Conservation (phyloP, 345 rosid genomes). For the Stellera chamaejasme region DNA sequence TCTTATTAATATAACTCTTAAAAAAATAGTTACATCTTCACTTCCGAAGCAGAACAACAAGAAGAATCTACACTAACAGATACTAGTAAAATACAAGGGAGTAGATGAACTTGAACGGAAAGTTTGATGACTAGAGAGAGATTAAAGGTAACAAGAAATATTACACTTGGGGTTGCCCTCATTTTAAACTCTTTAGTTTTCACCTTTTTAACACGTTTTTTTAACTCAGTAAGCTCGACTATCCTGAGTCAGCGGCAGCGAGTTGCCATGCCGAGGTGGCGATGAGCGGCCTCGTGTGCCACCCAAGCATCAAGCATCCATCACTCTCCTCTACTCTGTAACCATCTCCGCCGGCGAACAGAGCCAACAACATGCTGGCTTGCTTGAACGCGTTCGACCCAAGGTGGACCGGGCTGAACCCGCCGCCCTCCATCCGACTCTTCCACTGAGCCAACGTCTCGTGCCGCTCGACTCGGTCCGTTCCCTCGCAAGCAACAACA, state of each 20-base stretch:
- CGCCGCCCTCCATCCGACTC: conserved; percentile 43
- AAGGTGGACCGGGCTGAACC: conserved; percentile 62
- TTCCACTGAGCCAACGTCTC: conserved; percentile 66
- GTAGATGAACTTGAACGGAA: not conserved
- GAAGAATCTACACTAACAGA: not conserved
- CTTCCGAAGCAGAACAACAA: not conserved
- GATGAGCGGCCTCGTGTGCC: conserved; percentile 89
- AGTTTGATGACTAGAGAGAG: not conserved
- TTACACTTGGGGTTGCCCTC: conserved; percentile 11
- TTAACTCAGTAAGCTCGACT: not conserved
- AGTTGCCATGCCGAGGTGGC: conserved; percentile 88
- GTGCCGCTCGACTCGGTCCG: conserved; percentile 70
- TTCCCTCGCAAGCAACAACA: conserved; percentile 83
- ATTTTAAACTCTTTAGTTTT: not conserved
- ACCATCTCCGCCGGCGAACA: conserved; percentile 76
- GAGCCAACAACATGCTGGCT: conserved; percentile 77
- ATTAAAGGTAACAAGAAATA: not conserved
- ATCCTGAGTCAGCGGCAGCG: conserved; percentile 11
- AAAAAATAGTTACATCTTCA: conserved; percentile 1
- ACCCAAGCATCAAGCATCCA: conserved; percentile 85
- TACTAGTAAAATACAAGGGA: not conserved
- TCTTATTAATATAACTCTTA: too few relatives aligned
- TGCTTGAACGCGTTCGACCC: conserved; percentile 91
- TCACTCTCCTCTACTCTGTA: conserved; percentile 77
- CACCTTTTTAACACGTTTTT: too few relatives aligned